A percentile compares a stretch with the other conserved stretches of the same genome.
Conservation (phyloP, 257 asterid genomes). For the Lycium barbarum region DNA sequence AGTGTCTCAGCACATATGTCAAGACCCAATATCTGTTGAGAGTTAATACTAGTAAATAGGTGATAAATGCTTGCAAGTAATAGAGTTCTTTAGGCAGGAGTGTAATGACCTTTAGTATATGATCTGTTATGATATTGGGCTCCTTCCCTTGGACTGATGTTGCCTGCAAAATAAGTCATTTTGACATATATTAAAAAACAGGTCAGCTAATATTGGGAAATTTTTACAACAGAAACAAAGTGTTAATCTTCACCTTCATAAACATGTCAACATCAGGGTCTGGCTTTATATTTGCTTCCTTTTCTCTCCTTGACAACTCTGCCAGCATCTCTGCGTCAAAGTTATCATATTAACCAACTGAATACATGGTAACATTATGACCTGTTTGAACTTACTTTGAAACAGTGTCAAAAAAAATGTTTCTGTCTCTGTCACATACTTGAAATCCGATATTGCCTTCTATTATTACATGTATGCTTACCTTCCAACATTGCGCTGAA, state of each 20-base stretch:
- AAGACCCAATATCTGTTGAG: constrained; percentile 74
- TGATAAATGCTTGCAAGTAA: neutral
- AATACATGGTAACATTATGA: neutral
- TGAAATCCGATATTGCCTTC: no score
- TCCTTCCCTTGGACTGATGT: constrained; percentile 78
- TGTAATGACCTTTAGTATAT: constrained; percentile 68
- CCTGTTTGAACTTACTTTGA: neutral
- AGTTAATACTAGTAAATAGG: neutral
- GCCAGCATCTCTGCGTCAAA: constrained; percentile 63
- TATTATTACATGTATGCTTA: no score
- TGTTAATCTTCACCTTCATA: constrained; percentile 69
- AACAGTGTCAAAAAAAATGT: neutral
- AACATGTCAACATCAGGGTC: constrained; percentile 80
- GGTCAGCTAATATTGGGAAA: neutral
- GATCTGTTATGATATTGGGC: constrained; percentile 75
- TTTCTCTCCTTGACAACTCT: constrained; percentile 85
- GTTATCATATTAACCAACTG: neutral
- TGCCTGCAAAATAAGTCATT: constrained; percentile 54
- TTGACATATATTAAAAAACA: neutral
- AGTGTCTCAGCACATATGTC: constrained; percentile 85
- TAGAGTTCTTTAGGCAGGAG: constrained; percentile 14
- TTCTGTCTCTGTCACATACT: no score
- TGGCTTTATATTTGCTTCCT: constrained; percentile 81
- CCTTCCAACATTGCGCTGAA: no score
- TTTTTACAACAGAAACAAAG: neutral